These are phyloP conservation scores for Aspergillus brasiliensis DNA, from an alignment of 2,329 filamentous ascomycete species.

Conservation along the genomic window DNA sequence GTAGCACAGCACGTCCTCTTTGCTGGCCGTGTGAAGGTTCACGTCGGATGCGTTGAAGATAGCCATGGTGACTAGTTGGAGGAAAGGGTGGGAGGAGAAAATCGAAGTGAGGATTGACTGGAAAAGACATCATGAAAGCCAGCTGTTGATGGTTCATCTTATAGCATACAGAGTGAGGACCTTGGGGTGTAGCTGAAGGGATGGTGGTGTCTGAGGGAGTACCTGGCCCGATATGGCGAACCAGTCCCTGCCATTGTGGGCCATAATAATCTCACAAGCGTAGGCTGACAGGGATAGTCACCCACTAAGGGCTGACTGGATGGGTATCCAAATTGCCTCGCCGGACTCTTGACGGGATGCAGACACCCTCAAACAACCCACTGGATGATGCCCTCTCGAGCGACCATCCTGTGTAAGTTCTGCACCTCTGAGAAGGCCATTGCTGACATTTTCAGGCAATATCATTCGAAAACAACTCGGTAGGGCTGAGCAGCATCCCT, in stretches of 20 bases:
- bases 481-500: neutral
- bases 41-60: slow-evolving; percentile 13
- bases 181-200: neutral
- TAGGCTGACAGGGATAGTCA: neutral
- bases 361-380: no score
- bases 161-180: neutral
- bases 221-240: neutral
- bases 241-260: neutral
- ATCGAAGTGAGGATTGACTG: neutral
- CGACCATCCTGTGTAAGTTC: neutral
- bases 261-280: neutral
- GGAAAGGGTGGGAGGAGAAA: no score
- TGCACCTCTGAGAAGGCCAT: neutral
- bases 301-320: neutral
- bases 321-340: neutral
- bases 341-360: no score
- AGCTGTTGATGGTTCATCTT: neutral
- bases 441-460: neutral
- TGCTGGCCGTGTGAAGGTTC: slow-evolving; percentile 10
- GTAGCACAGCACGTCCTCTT: slow-evolving; percentile 13
- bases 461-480: neutral
- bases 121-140: neutral
- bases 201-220: neutral
- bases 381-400: neutral
- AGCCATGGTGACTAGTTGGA: neutral